These are phyloP conservation scores for Sequoia sempervirens DNA, from an alignment of 75 land plant genomes.

Conservation along the genomic window DNA sequence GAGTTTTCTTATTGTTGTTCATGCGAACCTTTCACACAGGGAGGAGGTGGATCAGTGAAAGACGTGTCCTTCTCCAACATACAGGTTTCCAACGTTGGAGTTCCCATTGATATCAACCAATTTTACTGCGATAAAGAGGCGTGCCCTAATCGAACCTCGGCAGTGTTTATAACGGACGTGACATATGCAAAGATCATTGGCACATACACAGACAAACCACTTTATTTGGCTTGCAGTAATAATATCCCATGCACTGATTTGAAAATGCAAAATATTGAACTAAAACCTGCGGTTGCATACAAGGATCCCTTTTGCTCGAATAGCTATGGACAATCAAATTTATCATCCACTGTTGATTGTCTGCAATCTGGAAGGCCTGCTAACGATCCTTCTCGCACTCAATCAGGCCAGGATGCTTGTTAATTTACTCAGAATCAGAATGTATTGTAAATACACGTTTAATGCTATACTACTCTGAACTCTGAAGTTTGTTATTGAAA, in stretches of 20 bases:
- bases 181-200: slow-evolving; percentile 50
- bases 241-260: slow-evolving; percentile 53
- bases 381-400: not conserved
- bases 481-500: too few relatives aligned
- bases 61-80: slow-evolving; percentile 40
- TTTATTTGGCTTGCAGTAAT: slow-evolving; percentile 73
- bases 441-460: too few relatives aligned
- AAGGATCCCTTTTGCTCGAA: not conserved
- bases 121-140: slow-evolving; percentile 49
- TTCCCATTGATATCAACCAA: slow-evolving; percentile 65
- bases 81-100: slow-evolving; percentile 31
- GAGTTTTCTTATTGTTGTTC: too few relatives aligned
- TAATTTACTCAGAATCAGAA: too few relatives aligned
- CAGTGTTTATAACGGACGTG: slow-evolving; percentile 52
- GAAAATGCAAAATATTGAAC: slow-evolving; percentile 33
- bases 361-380: not conserved
- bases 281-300: slow-evolving; percentile 17
- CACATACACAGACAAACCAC: slow-evolving; percentile 40
- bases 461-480: too few relatives aligned
- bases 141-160: slow-evolving; percentile 61
- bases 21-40: slow-evolving; percentile 20
- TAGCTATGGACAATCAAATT: not conserved
- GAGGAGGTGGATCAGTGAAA: slow-evolving; percentile 51
- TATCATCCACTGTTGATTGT: not conserved
- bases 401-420: not conserved